Evolutionary conservation across 441 rosid species (phyloP), one percentile per base, ranked within the genome.

Genomic region (Monsonia emarginata): DNA sequence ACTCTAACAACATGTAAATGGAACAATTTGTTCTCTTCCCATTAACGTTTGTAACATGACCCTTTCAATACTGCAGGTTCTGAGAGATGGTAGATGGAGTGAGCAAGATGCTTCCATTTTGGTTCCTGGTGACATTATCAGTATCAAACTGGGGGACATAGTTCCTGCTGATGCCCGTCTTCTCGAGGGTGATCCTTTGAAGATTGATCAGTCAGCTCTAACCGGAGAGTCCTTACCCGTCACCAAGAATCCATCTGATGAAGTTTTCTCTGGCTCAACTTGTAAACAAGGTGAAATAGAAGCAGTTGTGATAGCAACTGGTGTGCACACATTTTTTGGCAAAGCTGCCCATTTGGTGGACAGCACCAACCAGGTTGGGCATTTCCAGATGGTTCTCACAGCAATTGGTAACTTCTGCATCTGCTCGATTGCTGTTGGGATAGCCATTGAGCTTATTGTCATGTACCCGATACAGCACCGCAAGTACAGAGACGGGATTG

Each of bases 391-490:
- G 82, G 85, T 79, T 61, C 36, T 32, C 1, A 84, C 89, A 26
- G 86, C 91, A 0, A 86, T 86, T 19, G 91, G 91, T 11, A 86
- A 86, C 82, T 86, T 86, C 75, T 86, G 91, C 75, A 86, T 86
- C 44, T 84, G 85, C 77, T 82, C 86, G 3, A 86, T 86, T 27
- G 88, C 78, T 1, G 11, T 76, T 24, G 91, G 91, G 57, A 84
- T 86, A 87, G 0, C 77, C 34, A 64, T 86, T 21, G 91, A 86
- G 81, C 69, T 86, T n/a, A 36, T 84, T 18, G 88, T 83, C 2
- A 86, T 86, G 89, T 86, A 83, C 65, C 85, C 91, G 3, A 81
- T 86, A 57, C 91, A 86, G 73, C 81, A 48, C 30, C 85, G 91
- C 10, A 70, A 64, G 25, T 86, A 86, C 62, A 78, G 91, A 64